A percentile compares a stretch with the other conserved stretches of the same genome.
These are phyloP conservation scores for Onygenales sp. DNA, from an alignment of 2,329 filamentous ascomycete species.

Conservation along the genomic window DNA sequence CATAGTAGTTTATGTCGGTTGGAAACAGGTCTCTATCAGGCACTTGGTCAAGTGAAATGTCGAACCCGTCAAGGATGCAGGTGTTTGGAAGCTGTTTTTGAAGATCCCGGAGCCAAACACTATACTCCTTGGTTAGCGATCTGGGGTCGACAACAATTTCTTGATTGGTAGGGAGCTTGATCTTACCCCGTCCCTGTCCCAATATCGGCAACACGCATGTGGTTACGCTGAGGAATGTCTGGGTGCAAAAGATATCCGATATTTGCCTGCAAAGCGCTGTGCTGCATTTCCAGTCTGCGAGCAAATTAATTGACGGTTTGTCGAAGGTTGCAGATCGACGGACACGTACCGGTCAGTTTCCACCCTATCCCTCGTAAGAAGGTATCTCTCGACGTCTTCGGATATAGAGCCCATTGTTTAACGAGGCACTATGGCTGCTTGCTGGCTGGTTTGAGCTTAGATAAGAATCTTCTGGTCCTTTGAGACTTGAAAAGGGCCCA, in stretches of 20 bases:
- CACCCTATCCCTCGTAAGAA: neutral
- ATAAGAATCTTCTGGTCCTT: no score
- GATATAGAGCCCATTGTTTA: neutral
- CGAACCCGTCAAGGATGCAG: neutral
- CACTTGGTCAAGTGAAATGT: neutral
- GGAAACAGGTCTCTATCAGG: neutral
- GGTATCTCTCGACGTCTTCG: neutral
- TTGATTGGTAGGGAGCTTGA: neutral
- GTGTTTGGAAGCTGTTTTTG: neutral
- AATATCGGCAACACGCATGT: neutral
- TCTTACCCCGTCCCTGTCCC: neutral
- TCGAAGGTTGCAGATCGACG: neutral
- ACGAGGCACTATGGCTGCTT: neutral
- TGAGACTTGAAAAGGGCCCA: no score
- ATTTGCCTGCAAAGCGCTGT: neutral
- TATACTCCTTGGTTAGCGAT: neutral
- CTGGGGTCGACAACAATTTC: neutral
- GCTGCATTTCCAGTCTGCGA: neutral
- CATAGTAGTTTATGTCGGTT: neutral
- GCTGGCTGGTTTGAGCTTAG: no score
- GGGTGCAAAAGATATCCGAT: slow-evolving; percentile 1
- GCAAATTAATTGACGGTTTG: neutral
- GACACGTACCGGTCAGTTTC: neutral
- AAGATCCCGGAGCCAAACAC: neutral
- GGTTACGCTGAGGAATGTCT: neutral